phyloP scores from a whole-genome alignment of 2,329 filamentous ascomycete species.

The Lizonia empirigonia region DNA sequence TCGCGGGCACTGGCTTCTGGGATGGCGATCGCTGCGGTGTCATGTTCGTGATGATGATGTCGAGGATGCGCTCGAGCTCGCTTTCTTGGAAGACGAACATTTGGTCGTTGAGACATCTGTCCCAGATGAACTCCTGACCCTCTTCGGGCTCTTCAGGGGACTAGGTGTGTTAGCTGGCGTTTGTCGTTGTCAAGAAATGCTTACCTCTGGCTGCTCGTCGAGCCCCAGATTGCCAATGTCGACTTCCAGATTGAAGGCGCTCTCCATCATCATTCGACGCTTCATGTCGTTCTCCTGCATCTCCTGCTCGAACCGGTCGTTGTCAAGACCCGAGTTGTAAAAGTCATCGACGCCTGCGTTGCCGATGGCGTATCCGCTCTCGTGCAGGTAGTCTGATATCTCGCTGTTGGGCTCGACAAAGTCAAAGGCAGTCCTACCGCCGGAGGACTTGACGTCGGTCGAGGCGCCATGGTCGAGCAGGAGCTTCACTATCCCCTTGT shows the following conservation, averaged over 20 bases:
- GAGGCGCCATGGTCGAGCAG: conserved; percentile 92
- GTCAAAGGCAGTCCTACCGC: conserved; percentile 91
- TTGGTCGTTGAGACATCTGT: conserved; percentile 90
- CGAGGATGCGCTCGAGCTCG: conserved; percentile 87
- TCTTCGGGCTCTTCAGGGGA: conserved; percentile 79
- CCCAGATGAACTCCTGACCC: conserved; percentile 94
- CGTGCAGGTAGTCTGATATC: conserved; percentile 92
- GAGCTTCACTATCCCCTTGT: conserved; percentile 93
- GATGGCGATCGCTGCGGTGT: conserved; percentile 91
- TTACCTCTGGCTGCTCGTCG: conserved; percentile 90
- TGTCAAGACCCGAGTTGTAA: conserved; percentile 88
- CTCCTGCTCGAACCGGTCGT: conserved; percentile 95
- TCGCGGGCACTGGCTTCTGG: conserved; percentile 97
- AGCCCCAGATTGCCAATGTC: conserved; percentile 94
- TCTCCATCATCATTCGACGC: conserved; percentile 98
- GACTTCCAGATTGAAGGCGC: conserved; percentile 93
- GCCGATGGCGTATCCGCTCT: conserved; percentile 90
- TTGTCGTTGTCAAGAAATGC: no score
- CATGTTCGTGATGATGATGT: conserved; percentile 98
- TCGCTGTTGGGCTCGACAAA: conserved; percentile 96
- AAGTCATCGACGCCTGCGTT: conserved; percentile 88
- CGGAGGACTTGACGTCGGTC: conserved; percentile 93
- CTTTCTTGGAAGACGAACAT: conserved; percentile 99
- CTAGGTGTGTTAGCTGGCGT: conserved; percentile 34
- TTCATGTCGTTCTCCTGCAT: conserved; percentile 96